Conservation (phyloP, 1,284 basidiomycete species). For the Puccinia coronata region DNA sequence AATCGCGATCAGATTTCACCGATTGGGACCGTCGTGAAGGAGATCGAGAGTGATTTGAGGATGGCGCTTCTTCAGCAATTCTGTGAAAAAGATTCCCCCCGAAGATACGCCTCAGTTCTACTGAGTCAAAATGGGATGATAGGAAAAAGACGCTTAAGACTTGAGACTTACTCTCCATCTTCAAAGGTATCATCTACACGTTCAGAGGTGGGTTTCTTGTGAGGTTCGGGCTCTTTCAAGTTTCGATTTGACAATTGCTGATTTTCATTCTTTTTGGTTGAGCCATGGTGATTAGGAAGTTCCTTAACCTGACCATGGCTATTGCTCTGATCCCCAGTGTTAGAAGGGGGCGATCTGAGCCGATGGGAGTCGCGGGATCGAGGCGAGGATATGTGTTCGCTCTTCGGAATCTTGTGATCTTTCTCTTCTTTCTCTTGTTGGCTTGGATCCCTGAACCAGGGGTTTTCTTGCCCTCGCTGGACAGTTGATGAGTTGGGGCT, state of each 20-base stretch:
- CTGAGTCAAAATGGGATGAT: not conserved
- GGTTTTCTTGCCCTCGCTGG: constrained; percentile 30
- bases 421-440: not conserved
- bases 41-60: constrained; percentile 23
- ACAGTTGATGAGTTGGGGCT: constrained; percentile 30
- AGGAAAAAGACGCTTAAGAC: not conserved
- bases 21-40: constrained; percentile 31
- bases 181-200: constrained; percentile 43
- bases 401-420: constrained; percentile 8
- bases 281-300: not conserved
- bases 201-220: not conserved
- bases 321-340: not conserved
- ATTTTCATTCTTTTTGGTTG: not conserved
- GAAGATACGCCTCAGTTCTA: not conserved
- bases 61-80: constrained; percentile 28
- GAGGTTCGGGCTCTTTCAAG: not conserved
- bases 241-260: not conserved
- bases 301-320: not conserved
- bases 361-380: constrained; percentile 10
- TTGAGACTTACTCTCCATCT: constrained; percentile 45
- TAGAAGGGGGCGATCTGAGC: not conserved
- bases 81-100: constrained; percentile 3
- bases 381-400: constrained; percentile 5
- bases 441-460: constrained; percentile 48
- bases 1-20: constrained; percentile 17